Conservation (phyloP, 2,329 filamentous ascomycete species). For the Sporothrix phasma region DNA sequence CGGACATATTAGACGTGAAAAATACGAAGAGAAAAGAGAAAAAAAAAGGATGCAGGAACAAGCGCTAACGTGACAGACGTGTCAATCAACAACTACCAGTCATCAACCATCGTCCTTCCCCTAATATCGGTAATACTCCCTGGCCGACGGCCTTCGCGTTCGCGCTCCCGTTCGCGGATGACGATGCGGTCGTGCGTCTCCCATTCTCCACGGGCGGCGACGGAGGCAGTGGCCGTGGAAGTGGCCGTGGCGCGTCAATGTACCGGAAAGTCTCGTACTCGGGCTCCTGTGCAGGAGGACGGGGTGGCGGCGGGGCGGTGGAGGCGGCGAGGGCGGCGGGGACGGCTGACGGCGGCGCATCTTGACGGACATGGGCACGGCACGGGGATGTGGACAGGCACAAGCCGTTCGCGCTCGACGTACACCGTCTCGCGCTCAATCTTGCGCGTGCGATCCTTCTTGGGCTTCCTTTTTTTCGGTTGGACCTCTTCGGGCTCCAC, state of each 20-base stretch:
- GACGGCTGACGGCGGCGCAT: not conserved
- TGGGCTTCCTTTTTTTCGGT: constrained; percentile 15
- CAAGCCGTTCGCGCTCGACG: constrained; percentile 32
- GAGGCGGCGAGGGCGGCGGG: not conserved
- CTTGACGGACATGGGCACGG: constrained; percentile 6
- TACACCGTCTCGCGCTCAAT: constrained; percentile 26
- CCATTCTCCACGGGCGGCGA: constrained; percentile 25
- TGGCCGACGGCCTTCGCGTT: constrained; percentile 27
- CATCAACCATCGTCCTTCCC: not conserved
- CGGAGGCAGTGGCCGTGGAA: constrained; percentile 23
- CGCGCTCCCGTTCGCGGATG: constrained; percentile 22
- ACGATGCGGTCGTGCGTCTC: constrained; percentile 24
- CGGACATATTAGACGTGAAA: not conserved
- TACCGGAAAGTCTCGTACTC: constrained; percentile 44
- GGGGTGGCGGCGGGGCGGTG: not conserved
- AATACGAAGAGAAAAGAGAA: not conserved
- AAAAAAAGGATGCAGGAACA: not conserved
- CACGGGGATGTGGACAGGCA: constrained; percentile 27
- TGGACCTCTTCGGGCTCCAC: constrained; percentile 26
- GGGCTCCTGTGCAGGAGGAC: constrained; percentile 18
- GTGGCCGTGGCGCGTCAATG: constrained; percentile 37
- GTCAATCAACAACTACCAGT: not conserved
- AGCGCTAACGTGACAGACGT: not conserved
- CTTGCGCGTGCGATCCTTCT: constrained; percentile 12
- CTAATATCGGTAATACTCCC: constrained; percentile 24